Evolutionary conservation across 2,329 filamentous ascomycete genomes (phyloP), one percentile per base, ranked within the genome.

Genomic region (Neofusicoccum sp.): DNA sequence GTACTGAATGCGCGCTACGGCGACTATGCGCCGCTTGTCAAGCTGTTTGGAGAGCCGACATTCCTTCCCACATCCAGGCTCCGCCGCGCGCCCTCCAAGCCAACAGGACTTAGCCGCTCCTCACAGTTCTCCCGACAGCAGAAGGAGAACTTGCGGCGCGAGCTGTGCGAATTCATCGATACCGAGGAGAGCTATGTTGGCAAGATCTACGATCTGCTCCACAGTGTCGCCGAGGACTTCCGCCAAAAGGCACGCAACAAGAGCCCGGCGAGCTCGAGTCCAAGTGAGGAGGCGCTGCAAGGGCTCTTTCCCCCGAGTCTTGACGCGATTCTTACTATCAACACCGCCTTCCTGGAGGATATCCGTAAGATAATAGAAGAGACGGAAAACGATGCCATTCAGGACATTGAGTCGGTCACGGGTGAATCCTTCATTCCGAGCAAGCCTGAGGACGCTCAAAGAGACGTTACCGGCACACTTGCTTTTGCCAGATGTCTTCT

Each of bases 161-260:
- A 96, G 73, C 87, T 99, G 82, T 87, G 86, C 62, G 95, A 99
- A 73, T 78, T 98, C 62, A 85, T 97, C 34, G 90, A 96, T 69
- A 99, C 95, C 0, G 95, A 99, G 73, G 91, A 95, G 71, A 88
- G 91, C 73, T 99, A 98, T 75, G 91, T 99, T 43, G 83, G 84
- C 68, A 97, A 98, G 74, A 77, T 99, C 61, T 86, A 90, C 63
- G 90, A 95, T 66, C 78, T 99, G 63, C 89, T 96, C 43, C 86
- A 89, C 64, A 86, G 88, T 62, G 86, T 97, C 31, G 91, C 91
- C 28, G 85, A 86, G 59, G 90, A 96, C 63, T 93, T 96, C 68
- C 86, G 90, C 33, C 79, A 87, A 54, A 88, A 86, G 64, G 88
- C 89, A 3, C 86, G 82, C 67, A 78, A 78, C 31, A 83, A 83